Base-by-base conservation (phyloP, 1,284 basidiomycete species). In the Ustilago vetiveriae region DNA sequence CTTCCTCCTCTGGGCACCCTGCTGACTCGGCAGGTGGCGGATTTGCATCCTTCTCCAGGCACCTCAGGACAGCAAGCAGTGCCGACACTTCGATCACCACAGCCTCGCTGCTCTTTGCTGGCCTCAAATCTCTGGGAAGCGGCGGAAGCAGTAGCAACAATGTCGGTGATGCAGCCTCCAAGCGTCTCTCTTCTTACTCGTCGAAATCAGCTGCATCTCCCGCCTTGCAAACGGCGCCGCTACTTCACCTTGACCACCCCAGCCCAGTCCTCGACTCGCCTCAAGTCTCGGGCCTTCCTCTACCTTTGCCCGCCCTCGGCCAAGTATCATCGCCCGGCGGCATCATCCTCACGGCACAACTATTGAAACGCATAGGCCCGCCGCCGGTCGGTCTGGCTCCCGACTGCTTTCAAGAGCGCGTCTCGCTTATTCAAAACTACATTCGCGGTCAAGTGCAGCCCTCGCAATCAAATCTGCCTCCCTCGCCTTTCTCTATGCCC, bases 311-410 rank as follows among this genome's bases (percentile, higher is more conserved):
- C 4, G 2, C 36, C 5, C 29, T 22, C 14, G 27, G 23, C 14
- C 27, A 26, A 8, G 16, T 21, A 11, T 24, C 39, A 4, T 24
- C 39, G 9, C 42, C n/a, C 11, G 27, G 37, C 7, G 37, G 22
- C 2, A 35, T 27, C 5, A 52, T 59, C 14, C 38, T 51, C 17
- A 40, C 50, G 1, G 29, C 29, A 8, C 52, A 56, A 23, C 41
- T 67, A 1, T 56, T 67, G 37, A 42, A 62, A 36, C 57, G 58
- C 17, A 58, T 67, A 13, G 64, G 64, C 2, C 57, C 64, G 17
- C 64, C 64, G 0, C 64, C 64, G 13, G 19, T 60, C 30, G 64
- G 64, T 16, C 36, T 67, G 6, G 21, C 24, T 3, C 23, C 57
- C 2, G 10, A 32, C 1, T 32, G 29, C 19, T 56, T 62, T 16